These are phyloP conservation scores for Pisolithus tinctorius DNA, from an alignment of 768 basidiomycete genomes.

Conservation along the genomic window DNA sequence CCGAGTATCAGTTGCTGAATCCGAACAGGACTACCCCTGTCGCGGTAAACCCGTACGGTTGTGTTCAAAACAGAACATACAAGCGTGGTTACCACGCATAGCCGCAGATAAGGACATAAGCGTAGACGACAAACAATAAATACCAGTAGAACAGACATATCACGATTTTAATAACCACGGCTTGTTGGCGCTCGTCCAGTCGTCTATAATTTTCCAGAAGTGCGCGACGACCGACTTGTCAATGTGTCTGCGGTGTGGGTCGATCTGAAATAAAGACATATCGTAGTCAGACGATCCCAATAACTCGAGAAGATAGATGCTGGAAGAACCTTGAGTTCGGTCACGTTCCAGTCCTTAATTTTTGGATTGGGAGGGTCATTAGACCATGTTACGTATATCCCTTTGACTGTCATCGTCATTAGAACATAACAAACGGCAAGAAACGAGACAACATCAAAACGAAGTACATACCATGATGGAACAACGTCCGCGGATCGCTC, in stretches of 20 bases:
- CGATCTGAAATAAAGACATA: conserved; percentile 57
- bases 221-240: conserved; percentile 94
- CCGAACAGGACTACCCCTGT: no score
- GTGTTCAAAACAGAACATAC: no score
- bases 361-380: conserved; percentile 86
- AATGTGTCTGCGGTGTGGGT: conserved; percentile 80
- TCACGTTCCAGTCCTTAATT: conserved; percentile 96
- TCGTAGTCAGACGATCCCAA: background rate
- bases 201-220: conserved; percentile 91
- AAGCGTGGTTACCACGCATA: no score
- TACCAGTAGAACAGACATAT: conserved; percentile 1
- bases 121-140: no score
- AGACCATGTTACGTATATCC: conserved; percentile 90
- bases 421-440: background rate
- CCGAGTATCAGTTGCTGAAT: no score
- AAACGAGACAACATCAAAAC: background rate
- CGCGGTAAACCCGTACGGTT: no score
- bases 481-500: conserved; percentile 86
- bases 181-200: conserved; percentile 77
- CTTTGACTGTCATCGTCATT: conserved; percentile 63
- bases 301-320: background rate
- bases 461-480: conserved; percentile 73
- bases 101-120: no score
- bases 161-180: conserved; percentile 58
- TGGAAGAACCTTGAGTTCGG: conserved; percentile 72